phyloP scores from a whole-genome alignment of 2,329 filamentous ascomycete species.

The Fusarium oxysporum region DNA sequence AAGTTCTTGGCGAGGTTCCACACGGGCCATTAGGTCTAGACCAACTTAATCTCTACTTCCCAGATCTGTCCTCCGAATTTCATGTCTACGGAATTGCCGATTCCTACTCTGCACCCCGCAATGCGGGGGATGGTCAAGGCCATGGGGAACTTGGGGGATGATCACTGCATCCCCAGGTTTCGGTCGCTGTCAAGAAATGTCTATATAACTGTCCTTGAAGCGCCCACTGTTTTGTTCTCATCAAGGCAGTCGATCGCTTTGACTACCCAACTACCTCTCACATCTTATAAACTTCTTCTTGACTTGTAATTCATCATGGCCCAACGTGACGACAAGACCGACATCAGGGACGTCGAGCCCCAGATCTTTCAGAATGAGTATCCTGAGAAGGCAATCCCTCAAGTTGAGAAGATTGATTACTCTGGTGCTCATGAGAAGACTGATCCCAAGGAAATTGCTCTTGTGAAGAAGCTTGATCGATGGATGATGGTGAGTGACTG shows the following conservation, averaged over 20 bases:
- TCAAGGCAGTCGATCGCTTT: conserved; percentile 34
- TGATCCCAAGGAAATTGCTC: conserved; percentile 43
- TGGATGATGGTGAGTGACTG: conserved; percentile 41
- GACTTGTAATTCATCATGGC: conserved; percentile 11
- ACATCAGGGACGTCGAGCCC: conserved; percentile 27
- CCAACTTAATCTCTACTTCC: conserved; percentile 30
- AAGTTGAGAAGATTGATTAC: conserved; percentile 39
- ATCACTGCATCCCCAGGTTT: conserved; percentile 1
- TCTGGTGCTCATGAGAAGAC: conserved; percentile 46
- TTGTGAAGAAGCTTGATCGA: conserved; percentile 42
- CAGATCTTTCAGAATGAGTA: conserved; percentile 38
- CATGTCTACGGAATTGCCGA: neutral
- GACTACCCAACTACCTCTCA: conserved; percentile 13
- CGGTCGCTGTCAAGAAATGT: neutral
- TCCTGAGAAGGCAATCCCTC: conserved; percentile 32
- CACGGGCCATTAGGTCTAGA: conserved; percentile 18
- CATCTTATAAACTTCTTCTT: neutral
- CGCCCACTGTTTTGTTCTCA: neutral
- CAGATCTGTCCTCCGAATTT: conserved; percentile 9
- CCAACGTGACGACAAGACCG: conserved; percentile 20
- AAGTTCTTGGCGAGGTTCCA: neutral
- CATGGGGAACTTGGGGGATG: neutral
- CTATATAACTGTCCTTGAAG: conserved; percentile 25
- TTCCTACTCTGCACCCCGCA: conserved; percentile 29
- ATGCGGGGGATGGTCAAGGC: conserved; percentile 17